phyloP scores from a whole-genome alignment of 192 early-diverging fungal genomes.

The Gryganskiella cystojenkinii region DNA sequence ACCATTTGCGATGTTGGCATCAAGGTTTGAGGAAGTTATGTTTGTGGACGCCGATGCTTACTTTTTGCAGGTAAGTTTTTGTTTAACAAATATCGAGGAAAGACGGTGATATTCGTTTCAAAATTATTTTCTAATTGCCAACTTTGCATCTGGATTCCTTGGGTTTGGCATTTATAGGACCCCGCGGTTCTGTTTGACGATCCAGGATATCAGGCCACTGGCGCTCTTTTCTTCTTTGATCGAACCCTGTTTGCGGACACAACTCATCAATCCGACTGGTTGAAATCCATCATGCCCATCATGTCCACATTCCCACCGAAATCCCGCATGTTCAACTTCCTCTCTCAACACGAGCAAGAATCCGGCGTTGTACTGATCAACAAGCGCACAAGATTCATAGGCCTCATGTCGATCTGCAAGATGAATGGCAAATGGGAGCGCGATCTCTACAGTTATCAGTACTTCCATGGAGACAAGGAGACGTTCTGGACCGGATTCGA shows the following conservation, averaged over 20 bases:
- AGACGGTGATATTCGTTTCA: too few relatives aligned
- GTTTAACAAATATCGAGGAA: too few relatives aligned
- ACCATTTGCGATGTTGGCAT: slow-evolving; percentile 68
- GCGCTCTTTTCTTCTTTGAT: slow-evolving; percentile 72
- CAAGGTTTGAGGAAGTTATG: slow-evolving; percentile 64
- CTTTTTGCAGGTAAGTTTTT: slow-evolving; percentile 55
- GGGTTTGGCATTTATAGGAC: slow-evolving; percentile 18
- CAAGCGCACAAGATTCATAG: slow-evolving; percentile 60
- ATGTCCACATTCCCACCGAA: slow-evolving; percentile 46
- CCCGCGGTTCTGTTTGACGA: slow-evolving; percentile 67
- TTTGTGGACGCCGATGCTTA: slow-evolving; percentile 74
- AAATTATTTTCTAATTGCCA: too few relatives aligned
- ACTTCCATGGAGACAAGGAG: slow-evolving; percentile 74
- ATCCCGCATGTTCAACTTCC: slow-evolving; percentile 51
- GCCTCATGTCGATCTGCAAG: slow-evolving; percentile 64
- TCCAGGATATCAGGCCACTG: slow-evolving; percentile 53
- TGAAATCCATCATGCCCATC: slow-evolving; percentile 58
- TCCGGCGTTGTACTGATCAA: slow-evolving; percentile 69
- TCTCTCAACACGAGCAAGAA: slow-evolving; percentile 68
- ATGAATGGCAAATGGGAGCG: slow-evolving; percentile 63
- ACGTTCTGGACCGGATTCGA: slow-evolving; percentile 77
- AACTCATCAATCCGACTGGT: slow-evolving; percentile 50
- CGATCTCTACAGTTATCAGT: slow-evolving; percentile 57
- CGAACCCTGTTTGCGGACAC: slow-evolving; percentile 58
- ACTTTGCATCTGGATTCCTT: too few relatives aligned